Evolutionary conservation across 2,329 filamentous ascomycete species (phyloP).

Genomic region (Cladophialophora yegresii): DNA sequence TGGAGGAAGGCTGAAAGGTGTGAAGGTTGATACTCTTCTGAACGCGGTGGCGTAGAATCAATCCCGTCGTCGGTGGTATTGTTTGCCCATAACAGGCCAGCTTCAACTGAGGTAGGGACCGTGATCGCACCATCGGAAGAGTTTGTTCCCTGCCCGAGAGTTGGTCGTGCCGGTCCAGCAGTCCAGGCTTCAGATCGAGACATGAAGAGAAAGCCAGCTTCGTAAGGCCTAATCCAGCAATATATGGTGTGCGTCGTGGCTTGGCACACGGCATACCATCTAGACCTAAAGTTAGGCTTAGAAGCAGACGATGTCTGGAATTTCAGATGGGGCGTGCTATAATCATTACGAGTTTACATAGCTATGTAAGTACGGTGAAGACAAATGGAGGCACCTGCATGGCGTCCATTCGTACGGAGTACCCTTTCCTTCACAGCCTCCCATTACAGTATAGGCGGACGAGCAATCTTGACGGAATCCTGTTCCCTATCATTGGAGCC

Average conservation of each 20-base stretch:
- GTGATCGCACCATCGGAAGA: not conserved
- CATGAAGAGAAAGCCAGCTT: not conserved
- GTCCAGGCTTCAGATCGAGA: slow-evolving; percentile 6
- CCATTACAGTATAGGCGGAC: not conserved
- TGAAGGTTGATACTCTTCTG: not conserved
- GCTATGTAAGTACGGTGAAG: not conserved
- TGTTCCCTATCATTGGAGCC: not conserved
- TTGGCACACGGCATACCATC: not conserved
- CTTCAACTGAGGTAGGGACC: not conserved
- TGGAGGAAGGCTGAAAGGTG: not conserved
- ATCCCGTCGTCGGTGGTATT: not conserved
- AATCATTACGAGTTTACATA: not conserved
- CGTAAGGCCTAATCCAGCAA: not conserved
- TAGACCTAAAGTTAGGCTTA: too few relatives aligned
- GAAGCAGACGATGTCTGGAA: not conserved
- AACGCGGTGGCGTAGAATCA: not conserved
- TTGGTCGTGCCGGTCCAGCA: slow-evolving; percentile 4
- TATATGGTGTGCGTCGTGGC: not conserved
- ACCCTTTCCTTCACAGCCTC: not conserved
- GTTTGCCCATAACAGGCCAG: not conserved
- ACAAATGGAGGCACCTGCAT: not conserved
- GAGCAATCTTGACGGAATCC: not conserved
- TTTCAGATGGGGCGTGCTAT: not conserved
- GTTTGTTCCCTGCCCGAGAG: not conserved
- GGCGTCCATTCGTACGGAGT: not conserved